Conservation (phyloP, 164 flowering plant species). For the Litsea cubeba region DNA sequence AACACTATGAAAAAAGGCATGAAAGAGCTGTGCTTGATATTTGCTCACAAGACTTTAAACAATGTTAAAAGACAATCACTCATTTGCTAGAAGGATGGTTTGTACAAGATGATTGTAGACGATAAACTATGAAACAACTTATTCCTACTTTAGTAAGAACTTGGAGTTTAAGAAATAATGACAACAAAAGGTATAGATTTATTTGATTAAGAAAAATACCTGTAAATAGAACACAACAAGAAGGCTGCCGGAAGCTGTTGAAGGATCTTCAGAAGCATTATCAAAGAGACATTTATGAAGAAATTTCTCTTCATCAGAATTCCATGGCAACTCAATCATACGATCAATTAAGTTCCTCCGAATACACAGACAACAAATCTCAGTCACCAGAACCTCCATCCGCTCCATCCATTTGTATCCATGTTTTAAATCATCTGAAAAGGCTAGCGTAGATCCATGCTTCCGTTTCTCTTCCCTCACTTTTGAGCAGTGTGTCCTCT, state of each 20-base stretch:
- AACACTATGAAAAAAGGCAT: neutral
- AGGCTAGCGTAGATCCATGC: conserved; percentile 25
- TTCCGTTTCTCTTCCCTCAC: conserved; percentile 49
- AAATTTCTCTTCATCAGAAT: conserved; percentile 78
- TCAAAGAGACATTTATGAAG: conserved; percentile 78
- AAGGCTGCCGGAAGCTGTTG: conserved; percentile 65
- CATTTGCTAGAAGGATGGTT: neutral
- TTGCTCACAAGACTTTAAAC: neutral
- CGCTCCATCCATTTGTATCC: conserved; percentile 45
- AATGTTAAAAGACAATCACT: neutral
- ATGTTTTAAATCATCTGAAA: conserved; percentile 22
- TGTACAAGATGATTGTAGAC: neutral
- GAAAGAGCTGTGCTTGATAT: neutral
- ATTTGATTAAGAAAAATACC: conserved; percentile 32
- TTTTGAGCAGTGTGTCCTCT: conserved; percentile 62
- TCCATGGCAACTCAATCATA: conserved; percentile 95
- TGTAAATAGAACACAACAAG: conserved; percentile 90
- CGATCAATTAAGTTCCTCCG: conserved; percentile 75
- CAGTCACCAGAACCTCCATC: conserved; percentile 74
- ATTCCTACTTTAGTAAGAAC: too few relatives aligned
- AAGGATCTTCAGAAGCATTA: conserved; percentile 55
- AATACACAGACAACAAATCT: conserved; percentile 82
- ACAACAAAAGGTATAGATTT: neutral
- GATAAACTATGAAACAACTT: neutral
- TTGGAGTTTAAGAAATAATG: neutral